Conservation (phyloP, 805 yeast species). For the Ogataea dorogensis region DNA sequence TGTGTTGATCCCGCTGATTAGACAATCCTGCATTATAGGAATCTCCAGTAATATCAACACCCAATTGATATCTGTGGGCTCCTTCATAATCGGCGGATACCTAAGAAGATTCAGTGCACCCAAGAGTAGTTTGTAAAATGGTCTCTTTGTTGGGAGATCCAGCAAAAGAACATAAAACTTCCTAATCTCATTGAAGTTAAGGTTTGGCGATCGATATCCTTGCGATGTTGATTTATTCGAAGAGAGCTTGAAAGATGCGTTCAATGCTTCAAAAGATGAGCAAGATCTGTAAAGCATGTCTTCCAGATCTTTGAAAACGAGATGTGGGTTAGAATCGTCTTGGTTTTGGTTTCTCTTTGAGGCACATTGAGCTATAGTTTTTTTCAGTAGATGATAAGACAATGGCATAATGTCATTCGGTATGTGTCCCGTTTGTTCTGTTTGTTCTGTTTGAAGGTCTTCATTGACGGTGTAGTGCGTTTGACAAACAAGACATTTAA, state of each 20-base stretch:
- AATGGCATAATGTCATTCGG: slow-evolving; percentile 20
- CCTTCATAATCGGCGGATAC: slow-evolving; percentile 42
- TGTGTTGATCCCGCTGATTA: slow-evolving; percentile 32
- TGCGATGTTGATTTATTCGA: slow-evolving; percentile 13
- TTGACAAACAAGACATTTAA: slow-evolving; percentile 62
- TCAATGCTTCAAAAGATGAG: slow-evolving; percentile 45
- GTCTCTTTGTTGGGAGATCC: slow-evolving; percentile 58
- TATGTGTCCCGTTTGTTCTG: neutral
- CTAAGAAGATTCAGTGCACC: slow-evolving; percentile 53
- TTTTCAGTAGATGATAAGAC: slow-evolving; percentile 35
- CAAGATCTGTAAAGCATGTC: slow-evolving; percentile 46
- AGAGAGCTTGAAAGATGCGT: slow-evolving; percentile 51
- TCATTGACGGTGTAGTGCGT: slow-evolving; percentile 32
- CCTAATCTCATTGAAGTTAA: slow-evolving; percentile 48
- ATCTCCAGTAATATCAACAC: slow-evolving; percentile 64
- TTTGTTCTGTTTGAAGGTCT: neutral
- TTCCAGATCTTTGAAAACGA: slow-evolving; percentile 49
- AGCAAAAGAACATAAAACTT: slow-evolving; percentile 46
- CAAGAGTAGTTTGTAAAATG: slow-evolving; percentile 52
- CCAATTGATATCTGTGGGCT: slow-evolving; percentile 52
- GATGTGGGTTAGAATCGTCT: slow-evolving; percentile 13
- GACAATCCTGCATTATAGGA: slow-evolving; percentile 56
- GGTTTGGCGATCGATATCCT: slow-evolving; percentile 43
- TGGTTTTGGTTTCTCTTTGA: slow-evolving; percentile 1
- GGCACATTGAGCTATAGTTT: slow-evolving; percentile 37